Percentiles rank a stretch among this genome's conserved stretches.
These are phyloP conservation scores for Nicotiana otophora DNA, from an alignment of 257 asterid species.

Conservation along the genomic window DNA sequence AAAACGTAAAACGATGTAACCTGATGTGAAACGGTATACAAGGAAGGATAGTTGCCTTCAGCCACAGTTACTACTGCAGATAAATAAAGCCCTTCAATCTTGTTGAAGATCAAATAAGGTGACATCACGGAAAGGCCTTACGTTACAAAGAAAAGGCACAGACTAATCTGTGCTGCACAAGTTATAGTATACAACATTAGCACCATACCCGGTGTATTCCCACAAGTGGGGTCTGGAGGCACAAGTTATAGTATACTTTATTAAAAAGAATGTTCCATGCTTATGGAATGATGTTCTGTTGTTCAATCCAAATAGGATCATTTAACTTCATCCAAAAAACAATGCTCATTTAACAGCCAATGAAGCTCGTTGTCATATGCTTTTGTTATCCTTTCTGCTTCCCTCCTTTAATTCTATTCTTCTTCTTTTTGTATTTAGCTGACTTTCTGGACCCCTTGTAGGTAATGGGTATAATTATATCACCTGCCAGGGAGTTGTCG, in stretches of 20 bases:
- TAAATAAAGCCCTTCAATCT: not conserved
- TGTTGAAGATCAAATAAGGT: not conserved
- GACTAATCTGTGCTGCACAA: not conserved
- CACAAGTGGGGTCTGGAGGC: not conserved
- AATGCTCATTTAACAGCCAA: not conserved
- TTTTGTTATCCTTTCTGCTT: not conserved
- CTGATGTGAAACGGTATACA: not conserved
- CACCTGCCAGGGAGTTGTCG: slow-evolving; percentile 92
- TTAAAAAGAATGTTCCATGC: not conserved
- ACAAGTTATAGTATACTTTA: not conserved
- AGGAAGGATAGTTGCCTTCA: not conserved
- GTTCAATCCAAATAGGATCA: not conserved
- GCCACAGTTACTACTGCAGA: not conserved
- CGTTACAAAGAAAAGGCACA: not conserved
- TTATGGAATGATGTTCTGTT: not conserved
- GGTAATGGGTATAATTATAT: slow-evolving; percentile 79
- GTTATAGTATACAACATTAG: not conserved
- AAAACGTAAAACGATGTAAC: not conserved
- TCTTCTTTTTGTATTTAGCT: slow-evolving; percentile 10
- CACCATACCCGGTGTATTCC: no score
- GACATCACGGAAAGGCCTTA: not conserved
- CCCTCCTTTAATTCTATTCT: not conserved
- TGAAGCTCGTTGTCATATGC: not conserved
- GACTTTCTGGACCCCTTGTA: slow-evolving; percentile 13
- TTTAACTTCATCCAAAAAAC: not conserved